Percentiles rank a stretch among this genome's conserved stretches.
phyloP scores from a whole-genome alignment of 805 yeast genomes.

The Candida pini region DNA sequence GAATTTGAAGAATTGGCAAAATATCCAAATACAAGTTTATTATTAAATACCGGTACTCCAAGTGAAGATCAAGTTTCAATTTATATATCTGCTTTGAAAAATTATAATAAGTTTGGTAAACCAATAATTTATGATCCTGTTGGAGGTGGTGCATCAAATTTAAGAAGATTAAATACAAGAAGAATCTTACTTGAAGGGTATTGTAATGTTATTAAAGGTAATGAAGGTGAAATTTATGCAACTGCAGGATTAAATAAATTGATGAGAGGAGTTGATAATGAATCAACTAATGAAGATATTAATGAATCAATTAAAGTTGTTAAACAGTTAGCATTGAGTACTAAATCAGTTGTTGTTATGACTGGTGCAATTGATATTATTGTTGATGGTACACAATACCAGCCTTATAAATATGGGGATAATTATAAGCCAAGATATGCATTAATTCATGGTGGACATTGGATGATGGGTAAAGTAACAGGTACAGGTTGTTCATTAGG shows the following conservation, averaged over 20 bases:
- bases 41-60: slow-evolving; percentile 75
- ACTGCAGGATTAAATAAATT: slow-evolving; percentile 42
- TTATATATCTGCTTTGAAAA: slow-evolving; percentile 46
- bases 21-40: slow-evolving; percentile 47
- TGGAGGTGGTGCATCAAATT: slow-evolving; percentile 78
- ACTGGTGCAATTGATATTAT: slow-evolving; percentile 59
- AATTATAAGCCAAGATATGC: slow-evolving; percentile 23
- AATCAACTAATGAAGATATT: slow-evolving; percentile 8
- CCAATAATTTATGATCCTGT: slow-evolving; percentile 87
- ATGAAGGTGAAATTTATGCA: slow-evolving; percentile 69
- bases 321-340: slow-evolving; percentile 41
- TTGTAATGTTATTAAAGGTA: slow-evolving; percentile 73
- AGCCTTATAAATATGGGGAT: slow-evolving; percentile 3
- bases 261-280: slow-evolving; percentile 74
- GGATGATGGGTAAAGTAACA: slow-evolving; percentile 61
- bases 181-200: slow-evolving; percentile 51
- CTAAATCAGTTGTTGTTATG: slow-evolving; percentile 58
- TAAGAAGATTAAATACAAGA: slow-evolving; percentile 45
- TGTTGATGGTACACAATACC: slow-evolving; percentile 37
- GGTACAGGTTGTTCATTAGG: slow-evolving; percentile 86
- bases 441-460: slow-evolving; percentile 50
- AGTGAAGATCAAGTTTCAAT: slow-evolving; percentile 36
- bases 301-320: slow-evolving; percentile 37
- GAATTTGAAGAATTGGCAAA: slow-evolving; percentile 66
- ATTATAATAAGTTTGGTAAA: slow-evolving; percentile 49